phyloP scores from a whole-genome alignment of 208 protist genomes.

The Phytomonas sp. region DNA sequence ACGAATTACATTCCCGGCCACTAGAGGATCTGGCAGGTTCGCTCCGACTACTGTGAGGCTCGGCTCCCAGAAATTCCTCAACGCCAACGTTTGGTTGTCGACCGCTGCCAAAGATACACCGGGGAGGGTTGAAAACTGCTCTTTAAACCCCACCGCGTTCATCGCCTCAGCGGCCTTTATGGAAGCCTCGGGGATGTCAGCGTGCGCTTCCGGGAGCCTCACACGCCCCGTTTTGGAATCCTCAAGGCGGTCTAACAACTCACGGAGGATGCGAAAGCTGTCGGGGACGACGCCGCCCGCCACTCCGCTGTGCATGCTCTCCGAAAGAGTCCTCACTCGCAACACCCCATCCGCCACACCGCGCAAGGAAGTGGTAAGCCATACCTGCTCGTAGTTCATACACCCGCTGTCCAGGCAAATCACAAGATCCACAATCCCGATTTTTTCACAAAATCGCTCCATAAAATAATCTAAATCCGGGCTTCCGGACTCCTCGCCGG shows the following conservation, averaged over 20 bases:
- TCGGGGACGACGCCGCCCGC: conserved; percentile 91
- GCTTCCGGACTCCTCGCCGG: conserved; percentile 87
- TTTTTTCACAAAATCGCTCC: conserved; percentile 35
- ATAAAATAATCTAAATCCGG: conserved; percentile 82
- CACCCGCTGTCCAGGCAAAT: conserved; percentile 93
- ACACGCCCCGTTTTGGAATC: conserved; percentile 88
- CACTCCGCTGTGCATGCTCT: conserved; percentile 90
- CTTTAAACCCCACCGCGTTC: conserved; percentile 43
- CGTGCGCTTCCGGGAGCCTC: conserved; percentile 65
- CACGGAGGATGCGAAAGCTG: conserved; percentile 88
- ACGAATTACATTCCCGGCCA: conserved; percentile 92
- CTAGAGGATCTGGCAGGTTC: conserved; percentile 72
- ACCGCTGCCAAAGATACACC: conserved; percentile 29
- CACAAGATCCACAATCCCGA: conserved; percentile 83
- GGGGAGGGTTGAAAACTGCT: conserved; percentile 37
- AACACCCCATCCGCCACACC: conserved; percentile 82
- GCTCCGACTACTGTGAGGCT: conserved; percentile 84
- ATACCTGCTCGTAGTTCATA: conserved; percentile 93
- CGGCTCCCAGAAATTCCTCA: conserved; percentile 91
- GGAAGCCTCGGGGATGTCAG: conserved; percentile 77
- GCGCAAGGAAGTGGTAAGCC: conserved; percentile 91
- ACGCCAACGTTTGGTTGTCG: conserved; percentile 67
- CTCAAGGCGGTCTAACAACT: conserved; percentile 89
- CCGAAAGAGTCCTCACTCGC: conserved; percentile 64
- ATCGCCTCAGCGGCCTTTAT: conserved; percentile 42